phyloP scores from a whole-genome alignment of 495 filamentous ascomycete genomes.

The Cladorrhinum samala region DNA sequence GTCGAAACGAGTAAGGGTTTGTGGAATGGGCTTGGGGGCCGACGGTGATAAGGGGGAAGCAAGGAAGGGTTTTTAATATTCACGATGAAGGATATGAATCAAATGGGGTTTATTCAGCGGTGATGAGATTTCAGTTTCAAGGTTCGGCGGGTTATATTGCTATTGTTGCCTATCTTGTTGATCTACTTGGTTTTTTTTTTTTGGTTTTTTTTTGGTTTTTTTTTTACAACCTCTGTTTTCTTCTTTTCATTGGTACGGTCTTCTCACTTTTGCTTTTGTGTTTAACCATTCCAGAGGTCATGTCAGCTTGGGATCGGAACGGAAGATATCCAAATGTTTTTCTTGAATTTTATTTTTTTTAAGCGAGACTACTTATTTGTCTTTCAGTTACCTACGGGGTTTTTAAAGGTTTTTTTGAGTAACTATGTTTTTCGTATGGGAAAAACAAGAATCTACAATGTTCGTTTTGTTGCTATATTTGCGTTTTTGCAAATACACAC shows the following conservation, averaged over 20 bases:
- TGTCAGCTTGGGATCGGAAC: no score
- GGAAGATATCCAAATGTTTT: neutral
- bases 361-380: neutral
- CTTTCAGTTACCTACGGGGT: no score
- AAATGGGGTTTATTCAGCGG: neutral
- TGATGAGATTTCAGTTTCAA: neutral
- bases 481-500: no score
- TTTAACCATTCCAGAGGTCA: no score
- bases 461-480: no score
- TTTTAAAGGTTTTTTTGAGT: no score
- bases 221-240: neutral
- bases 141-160: neutral
- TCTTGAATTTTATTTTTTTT: neutral
- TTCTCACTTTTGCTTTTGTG: no score
- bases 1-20: constrained; percentile 30
- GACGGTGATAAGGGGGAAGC: constrained; percentile 11
- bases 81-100: no score
- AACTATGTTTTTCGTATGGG: no score
- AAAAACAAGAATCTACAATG: no score
- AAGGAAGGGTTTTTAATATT: neutral
- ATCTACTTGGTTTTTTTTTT: neutral
- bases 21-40: constrained; percentile 22
- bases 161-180: neutral
- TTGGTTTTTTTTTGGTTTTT: neutral
- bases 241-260: no score